Evolutionary conservation across 75 land plant species (phyloP), one percentile per base, ranked within the genome.

Genomic region (Selaginella tamariscina): DNA sequence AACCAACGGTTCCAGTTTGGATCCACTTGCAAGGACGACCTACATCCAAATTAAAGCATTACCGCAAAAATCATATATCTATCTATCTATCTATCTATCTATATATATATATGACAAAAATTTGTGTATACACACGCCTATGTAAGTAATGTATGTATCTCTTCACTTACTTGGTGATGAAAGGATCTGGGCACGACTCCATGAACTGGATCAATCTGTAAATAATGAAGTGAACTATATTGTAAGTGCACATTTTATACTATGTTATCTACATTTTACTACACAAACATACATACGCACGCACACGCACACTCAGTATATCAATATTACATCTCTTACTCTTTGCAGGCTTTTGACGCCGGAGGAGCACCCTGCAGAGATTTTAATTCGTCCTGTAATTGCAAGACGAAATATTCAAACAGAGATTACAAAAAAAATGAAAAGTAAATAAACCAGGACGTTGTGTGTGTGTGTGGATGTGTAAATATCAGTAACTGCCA

Each of bases 141-240:
- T n/a, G n/a, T n/a, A n/a, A n/a, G n/a, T n/a, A n/a, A n/a, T n/a
- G n/a, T n/a, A n/a, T n/a, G n/a, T n/a, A n/a, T n/a, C n/a, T n/a
- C n/a, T n/a, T n/a, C n/a, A 39, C 49, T 39, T 39, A 39, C 49
- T 39, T 39, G 49, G 49, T 39, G 49, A 39, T 39, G 49, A 39
- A 39, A 5, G 49, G 49, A 15, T 39, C 49, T 5, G 49, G 49
- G 15, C 49, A 5, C 5, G 49, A 39, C 49, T 5, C 49, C 49
- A 39, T 39, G 49, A 39, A 39, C 11, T 39, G 11, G 49, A 39
- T 39, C 49, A 39, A 5, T 15, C 49, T 39, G 49, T 5, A 15
- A 39, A 39, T 5, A 39, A 39, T 5, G 15, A 39, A 39, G 49
- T 5, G 49, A 39, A 39, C 49, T 5, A 15, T 15, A 15, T 5